A percentile compares a stretch with the other conserved stretches of the same genome.
Evolutionary conservation across 306 rosid species (phyloP).

Genomic region (Vigna reflexopilosa): DNA sequence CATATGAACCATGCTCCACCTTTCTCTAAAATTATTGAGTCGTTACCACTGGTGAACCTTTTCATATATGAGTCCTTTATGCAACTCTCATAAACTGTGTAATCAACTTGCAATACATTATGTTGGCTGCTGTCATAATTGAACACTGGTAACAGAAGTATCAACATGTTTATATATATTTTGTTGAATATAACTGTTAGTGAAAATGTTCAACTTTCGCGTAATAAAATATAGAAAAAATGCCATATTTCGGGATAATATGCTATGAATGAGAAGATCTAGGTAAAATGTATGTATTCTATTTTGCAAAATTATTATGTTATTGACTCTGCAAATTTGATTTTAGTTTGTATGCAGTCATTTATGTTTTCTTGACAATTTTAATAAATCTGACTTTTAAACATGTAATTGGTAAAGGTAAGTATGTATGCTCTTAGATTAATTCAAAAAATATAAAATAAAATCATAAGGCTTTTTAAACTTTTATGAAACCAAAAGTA

Average conservation of each 20-base stretch:
- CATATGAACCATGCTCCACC: constrained; percentile 37
- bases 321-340: not conserved
- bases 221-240: not conserved
- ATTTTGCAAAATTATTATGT: not conserved
- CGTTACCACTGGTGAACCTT: constrained; percentile 26
- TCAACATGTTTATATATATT: not conserved
- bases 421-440: not conserved
- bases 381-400: not conserved
- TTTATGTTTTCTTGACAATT: not conserved
- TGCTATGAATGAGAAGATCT: not conserved
- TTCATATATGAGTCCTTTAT: constrained; percentile 14
- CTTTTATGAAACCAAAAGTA: not conserved
- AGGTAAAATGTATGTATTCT: not conserved
- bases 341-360: not conserved
- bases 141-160: constrained; percentile 34
- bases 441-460: not conserved
- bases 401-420: not conserved
- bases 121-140: constrained; percentile 18
- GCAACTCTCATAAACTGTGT: constrained; percentile 32
- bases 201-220: not conserved
- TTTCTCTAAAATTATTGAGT: constrained; percentile 14
- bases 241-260: not conserved
- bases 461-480: not conserved
- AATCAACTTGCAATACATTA: constrained; percentile 33
- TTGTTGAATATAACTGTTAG: not conserved